A percentile compares a stretch with the other conserved stretches of the same genome.
phyloP scores from a whole-genome alignment of 192 early-diverging fungal species.

The Umbelopsis sp. region DNA sequence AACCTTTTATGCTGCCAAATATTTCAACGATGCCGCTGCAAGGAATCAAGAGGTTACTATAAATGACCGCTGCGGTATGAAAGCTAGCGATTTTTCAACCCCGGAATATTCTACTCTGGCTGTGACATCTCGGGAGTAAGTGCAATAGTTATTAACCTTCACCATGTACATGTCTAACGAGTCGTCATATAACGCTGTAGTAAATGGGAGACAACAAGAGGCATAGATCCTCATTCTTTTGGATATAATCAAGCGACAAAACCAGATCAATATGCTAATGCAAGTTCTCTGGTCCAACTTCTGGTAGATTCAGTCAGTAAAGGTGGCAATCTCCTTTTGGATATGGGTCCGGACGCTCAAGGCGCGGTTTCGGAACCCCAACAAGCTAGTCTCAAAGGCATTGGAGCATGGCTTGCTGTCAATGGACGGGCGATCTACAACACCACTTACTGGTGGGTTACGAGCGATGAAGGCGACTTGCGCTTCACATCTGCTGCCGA shows the following conservation, averaged over 20 bases:
- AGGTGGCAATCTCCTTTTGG: slow-evolving; percentile 31
- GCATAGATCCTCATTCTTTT: slow-evolving; percentile 33
- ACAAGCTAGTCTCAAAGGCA: background rate
- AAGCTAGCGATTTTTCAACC: slow-evolving; percentile 24
- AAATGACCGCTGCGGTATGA: slow-evolving; percentile 32
- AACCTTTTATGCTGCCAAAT: slow-evolving; percentile 16
- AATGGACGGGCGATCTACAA: background rate
- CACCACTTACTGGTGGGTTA: slow-evolving; percentile 14
- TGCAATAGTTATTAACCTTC: background rate
- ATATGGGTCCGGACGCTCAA: slow-evolving; percentile 21
- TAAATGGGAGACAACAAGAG: slow-evolving; percentile 27
- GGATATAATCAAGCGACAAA: slow-evolving; percentile 28
- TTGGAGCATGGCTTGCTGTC: slow-evolving; percentile 21
- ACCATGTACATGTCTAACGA: no score
- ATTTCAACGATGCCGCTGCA: slow-evolving; percentile 11
- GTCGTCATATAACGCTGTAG: background rate
- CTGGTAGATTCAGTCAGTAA: slow-evolving; percentile 18
- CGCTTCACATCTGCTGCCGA: background rate
- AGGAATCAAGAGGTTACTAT: slow-evolving; percentile 17
- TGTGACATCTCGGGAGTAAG: slow-evolving; percentile 15
- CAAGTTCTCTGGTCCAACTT: slow-evolving; percentile 16
- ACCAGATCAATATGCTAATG: slow-evolving; percentile 25
- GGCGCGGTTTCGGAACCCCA: slow-evolving; percentile 4
- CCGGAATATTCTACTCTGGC: slow-evolving; percentile 22
- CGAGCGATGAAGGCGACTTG: background rate